Base-by-base conservation (phyloP, 345 rosid genomes). In the Anastatica hierochuntica region DNA sequence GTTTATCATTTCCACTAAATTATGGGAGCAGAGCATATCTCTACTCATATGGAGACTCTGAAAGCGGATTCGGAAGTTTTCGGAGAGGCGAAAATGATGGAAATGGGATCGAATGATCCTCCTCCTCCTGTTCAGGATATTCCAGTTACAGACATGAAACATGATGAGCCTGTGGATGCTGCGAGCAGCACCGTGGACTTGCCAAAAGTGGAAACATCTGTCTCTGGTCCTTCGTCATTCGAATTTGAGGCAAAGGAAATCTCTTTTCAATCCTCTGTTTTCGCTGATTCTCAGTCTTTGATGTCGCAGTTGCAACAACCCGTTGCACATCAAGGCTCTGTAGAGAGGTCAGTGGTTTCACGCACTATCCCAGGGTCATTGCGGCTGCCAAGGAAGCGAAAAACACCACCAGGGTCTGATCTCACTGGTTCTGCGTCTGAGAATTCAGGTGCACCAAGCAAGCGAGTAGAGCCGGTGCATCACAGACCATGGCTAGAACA, bases 401-500 rank as follows among this genome's bases (percentile, higher is more conserved):
- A 80, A 69, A 57, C 74, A 21, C 72, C 77, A 7, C 61, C 62
- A 51, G 90, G 75, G 6, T 39, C 76, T 9, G 13, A 58, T 51
- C 49, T 70, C 10, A 39, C 51, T 48, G 67, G 57, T 62, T 59
- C 72, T 62, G 61, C 24, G 5, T 54, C 71, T 4, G 79, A 65
- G 40, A 73, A 65, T 44, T 53, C 62, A 17, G 58, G 50, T 39
- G 23, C 48, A 38, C 70, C 88, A 20, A 77, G 53, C 62, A 92
- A 79, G 64, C 74, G 78, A 43, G 49, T 76, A 35, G 70, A 69
- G 14, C 84, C 81, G 4, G 35, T 56, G 63, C 90, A 88, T 50
- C 80, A 77, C 64, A 83, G 94, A 66, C 98, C 97, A 31, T 92
- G 97, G 98, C 65, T 87, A 66, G 83, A 77, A 56, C 84, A 72